Conservation (phyloP, 176 grass and related monocot species). For the Rhynchospora tenuis region DNA sequence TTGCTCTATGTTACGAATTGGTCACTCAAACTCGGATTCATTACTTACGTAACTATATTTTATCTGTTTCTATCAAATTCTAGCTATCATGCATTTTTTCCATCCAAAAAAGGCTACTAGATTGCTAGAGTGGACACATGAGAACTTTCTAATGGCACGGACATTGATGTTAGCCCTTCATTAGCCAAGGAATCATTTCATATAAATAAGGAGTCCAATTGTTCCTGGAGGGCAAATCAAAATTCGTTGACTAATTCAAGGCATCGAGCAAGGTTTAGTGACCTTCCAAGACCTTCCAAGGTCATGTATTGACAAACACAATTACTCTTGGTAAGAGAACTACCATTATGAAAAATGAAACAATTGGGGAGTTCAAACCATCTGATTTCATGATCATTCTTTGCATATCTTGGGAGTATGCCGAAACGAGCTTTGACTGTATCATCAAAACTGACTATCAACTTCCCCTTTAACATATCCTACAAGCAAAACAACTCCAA, state of each 20-base stretch:
- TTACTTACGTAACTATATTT: too few species aligned
- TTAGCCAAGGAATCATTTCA: not conserved
- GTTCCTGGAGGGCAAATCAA: not conserved
- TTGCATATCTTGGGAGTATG: conserved; percentile 78
- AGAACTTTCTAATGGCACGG: too few species aligned
- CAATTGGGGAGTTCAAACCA: conserved; percentile 99
- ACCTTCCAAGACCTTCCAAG: not conserved
- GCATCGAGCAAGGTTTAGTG: not conserved
- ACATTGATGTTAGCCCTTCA: not conserved
- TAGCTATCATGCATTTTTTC: not conserved
- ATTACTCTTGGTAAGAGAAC: not conserved
- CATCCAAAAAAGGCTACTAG: not conserved
- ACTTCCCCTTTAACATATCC: too few species aligned
- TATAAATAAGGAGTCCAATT: not conserved
- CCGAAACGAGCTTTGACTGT: too few species aligned
- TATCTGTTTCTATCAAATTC: too few species aligned
- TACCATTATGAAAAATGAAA: conserved; percentile 98
- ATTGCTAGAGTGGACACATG: not conserved
- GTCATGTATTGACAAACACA: not conserved
- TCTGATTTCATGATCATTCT: conserved; percentile 72
- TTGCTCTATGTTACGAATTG: too few species aligned
- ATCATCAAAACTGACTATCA: too few species aligned
- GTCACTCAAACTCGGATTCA: too few species aligned
- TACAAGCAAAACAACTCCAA: too few species aligned
- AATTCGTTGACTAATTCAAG: not conserved